Evolutionary conservation across 2,329 filamentous ascomycete species (phyloP).

Genomic region (Coniochaeta pulveracea): DNA sequence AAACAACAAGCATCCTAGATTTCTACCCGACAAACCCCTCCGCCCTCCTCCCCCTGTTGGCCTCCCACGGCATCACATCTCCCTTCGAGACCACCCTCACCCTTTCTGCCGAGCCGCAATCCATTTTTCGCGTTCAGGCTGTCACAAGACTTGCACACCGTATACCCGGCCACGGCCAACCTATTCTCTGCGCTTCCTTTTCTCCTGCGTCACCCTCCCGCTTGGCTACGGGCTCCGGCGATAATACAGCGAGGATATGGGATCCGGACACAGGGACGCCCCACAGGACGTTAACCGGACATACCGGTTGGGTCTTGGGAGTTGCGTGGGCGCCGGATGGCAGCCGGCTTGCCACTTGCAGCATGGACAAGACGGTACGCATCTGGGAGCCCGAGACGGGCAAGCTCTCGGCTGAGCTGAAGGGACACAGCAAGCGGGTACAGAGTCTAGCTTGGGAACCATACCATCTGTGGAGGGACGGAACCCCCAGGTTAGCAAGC

Average conservation of each 20-base stretch:
- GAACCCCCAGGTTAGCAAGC: slow-evolving; percentile 70
- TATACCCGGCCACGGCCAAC: slow-evolving; percentile 84
- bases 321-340: slow-evolving; percentile 84
- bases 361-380: slow-evolving; percentile 85
- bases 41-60: slow-evolving; percentile 4
- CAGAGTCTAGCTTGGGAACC: slow-evolving; percentile 87
- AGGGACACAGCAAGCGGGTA: slow-evolving; percentile 83
- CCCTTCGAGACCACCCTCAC: slow-evolving; percentile 23
- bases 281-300: slow-evolving; percentile 73
- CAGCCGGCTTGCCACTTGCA: slow-evolving; percentile 70
- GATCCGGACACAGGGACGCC: slow-evolving; percentile 91
- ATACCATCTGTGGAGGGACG: slow-evolving; percentile 68
- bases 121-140: slow-evolving; percentile 85
- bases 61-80: slow-evolving; percentile 3
- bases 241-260: slow-evolving; percentile 86
- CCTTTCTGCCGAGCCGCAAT: slow-evolving; percentile 64
- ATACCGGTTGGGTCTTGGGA: slow-evolving; percentile 81
- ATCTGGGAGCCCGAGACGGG: slow-evolving; percentile 83
- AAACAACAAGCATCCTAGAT: slow-evolving; percentile 11
- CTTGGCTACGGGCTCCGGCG: slow-evolving; percentile 81
- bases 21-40: slow-evolving; percentile 4
- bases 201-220: slow-evolving; percentile 66
- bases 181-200: slow-evolving; percentile 79
- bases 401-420: slow-evolving; percentile 57
- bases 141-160: slow-evolving; percentile 82